These are phyloP conservation scores for Fusarium sulawesiense DNA, from an alignment of 2,329 filamentous ascomycete genomes.

Conservation along the genomic window DNA sequence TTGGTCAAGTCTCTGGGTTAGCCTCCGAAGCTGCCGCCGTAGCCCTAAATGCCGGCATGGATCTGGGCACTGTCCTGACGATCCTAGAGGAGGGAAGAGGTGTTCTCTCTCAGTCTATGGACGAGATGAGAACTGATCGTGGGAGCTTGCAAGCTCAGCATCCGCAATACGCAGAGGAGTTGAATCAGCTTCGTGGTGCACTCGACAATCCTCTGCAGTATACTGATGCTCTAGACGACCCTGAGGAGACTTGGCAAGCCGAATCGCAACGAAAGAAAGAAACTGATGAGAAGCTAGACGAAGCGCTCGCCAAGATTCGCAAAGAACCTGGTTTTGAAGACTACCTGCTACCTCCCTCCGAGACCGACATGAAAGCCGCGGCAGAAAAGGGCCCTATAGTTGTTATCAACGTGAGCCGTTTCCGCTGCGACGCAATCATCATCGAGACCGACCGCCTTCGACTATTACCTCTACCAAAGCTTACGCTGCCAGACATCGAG, in stretches of 20 bases:
- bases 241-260: background rate
- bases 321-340: background rate
- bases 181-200: background rate
- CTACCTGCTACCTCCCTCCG: background rate
- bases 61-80: fast-evolving
- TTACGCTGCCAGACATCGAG: background rate
- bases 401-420: background rate
- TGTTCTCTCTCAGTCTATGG: background rate
- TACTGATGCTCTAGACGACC: background rate
- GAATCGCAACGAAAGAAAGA: background rate
- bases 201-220: background rate
- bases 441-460: background rate
- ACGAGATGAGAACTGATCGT: background rate
- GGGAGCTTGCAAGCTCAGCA: background rate
- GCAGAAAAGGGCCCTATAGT: background rate
- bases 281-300: background rate
- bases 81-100: background rate
- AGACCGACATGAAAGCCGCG: background rate
- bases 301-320: background rate
- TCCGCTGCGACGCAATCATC: background rate
- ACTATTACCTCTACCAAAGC: background rate
- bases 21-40: background rate
- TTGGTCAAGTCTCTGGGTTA: background rate
- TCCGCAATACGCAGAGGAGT: background rate
- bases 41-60: background rate